Percentiles rank a stretch among this genome's conserved stretches.
Conservation (phyloP, 1,139 yeast species). For the Taphrina communis region DNA sequence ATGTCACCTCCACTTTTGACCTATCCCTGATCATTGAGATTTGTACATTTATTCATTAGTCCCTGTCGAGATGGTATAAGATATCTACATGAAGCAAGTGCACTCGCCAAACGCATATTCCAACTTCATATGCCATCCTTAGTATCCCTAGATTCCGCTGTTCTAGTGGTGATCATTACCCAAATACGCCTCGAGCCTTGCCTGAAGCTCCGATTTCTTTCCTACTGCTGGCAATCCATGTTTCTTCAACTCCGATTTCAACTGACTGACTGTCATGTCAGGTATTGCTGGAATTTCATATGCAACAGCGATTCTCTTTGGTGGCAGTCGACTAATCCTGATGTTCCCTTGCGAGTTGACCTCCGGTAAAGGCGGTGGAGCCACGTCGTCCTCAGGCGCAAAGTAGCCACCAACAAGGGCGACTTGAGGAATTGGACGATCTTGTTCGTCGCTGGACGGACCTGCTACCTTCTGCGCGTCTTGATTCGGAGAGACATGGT, state of each 20-base stretch:
- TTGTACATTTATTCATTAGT: neutral
- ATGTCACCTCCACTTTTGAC: too few relatives aligned
- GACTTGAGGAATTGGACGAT: constrained; percentile 20
- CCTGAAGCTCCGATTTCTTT: constrained; percentile 30
- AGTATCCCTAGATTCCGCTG: neutral
- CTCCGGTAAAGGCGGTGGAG: constrained; percentile 6
- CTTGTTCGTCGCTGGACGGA: constrained; percentile 12
- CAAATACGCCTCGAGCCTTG: constrained; percentile 5
- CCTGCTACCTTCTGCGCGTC: neutral
- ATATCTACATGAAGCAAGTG: neutral
- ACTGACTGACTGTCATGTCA: constrained; percentile 36
- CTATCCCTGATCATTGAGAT: neutral
- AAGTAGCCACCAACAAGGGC: constrained; percentile 25
- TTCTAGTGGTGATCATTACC: neutral
- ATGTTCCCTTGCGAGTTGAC: constrained; percentile 32
- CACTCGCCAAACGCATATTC: neutral
- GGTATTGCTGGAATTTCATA: constrained; percentile 30
- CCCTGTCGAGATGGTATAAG: constrained; percentile 4
- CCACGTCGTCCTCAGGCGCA: constrained; percentile 7
- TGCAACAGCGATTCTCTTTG: constrained; percentile 10
- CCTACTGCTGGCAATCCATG: constrained; percentile 27
- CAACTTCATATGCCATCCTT: too few relatives aligned
- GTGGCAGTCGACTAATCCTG: constrained; percentile 26
- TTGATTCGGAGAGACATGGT: neutral
- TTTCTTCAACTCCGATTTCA: constrained; percentile 28